Evolutionary conservation across 2,329 filamentous ascomycete species (phyloP).

Genomic region (Diplodia sapinea): DNA sequence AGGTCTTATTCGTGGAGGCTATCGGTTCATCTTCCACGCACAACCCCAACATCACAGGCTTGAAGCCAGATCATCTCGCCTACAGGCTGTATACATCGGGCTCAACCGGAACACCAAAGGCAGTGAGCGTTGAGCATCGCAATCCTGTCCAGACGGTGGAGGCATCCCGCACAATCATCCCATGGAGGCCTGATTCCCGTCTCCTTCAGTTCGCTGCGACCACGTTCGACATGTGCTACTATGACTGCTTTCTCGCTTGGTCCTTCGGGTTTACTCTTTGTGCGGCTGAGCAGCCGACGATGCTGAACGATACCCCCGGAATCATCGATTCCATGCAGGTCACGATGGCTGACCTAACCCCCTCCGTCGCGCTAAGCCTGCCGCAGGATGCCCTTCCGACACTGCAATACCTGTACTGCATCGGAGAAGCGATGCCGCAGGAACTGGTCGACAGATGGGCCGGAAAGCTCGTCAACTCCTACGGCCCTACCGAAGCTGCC

Average conservation of each 20-base stretch:
- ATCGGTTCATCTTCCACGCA: conserved; percentile 33
- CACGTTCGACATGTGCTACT: conserved; percentile 56
- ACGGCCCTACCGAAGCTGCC: conserved; percentile 52
- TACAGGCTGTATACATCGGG: conserved; percentile 54
- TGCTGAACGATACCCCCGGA: conserved; percentile 48
- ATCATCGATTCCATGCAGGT: conserved; percentile 45
- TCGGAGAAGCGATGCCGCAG: conserved; percentile 52
- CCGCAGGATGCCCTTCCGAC: conserved; percentile 42
- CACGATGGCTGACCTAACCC: conserved; percentile 52
- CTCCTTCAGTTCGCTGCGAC: conserved; percentile 52
- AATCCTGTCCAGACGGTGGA: conserved; percentile 51
- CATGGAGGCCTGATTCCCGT: conserved; percentile 47
- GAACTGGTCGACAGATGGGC: conserved; percentile 48
- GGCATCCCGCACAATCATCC: conserved; percentile 47
- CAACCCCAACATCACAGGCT: conserved; percentile 36
- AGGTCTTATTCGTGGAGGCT: conserved; percentile 32
- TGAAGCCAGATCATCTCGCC: conserved; percentile 43
- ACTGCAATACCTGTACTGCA: conserved; percentile 53
- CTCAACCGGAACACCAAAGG: conserved; percentile 53
- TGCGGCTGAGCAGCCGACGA: conserved; percentile 45
- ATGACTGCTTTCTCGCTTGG: conserved; percentile 55
- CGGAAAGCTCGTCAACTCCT: conserved; percentile 52
- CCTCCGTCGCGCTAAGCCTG: conserved; percentile 50
- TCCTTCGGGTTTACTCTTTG: conserved; percentile 52
- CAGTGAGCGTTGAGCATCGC: conserved; percentile 51